Evolutionary conservation across 768 basidiomycete genomes (phyloP).

Genomic region (Rhizopogon vesiculosus): DNA sequence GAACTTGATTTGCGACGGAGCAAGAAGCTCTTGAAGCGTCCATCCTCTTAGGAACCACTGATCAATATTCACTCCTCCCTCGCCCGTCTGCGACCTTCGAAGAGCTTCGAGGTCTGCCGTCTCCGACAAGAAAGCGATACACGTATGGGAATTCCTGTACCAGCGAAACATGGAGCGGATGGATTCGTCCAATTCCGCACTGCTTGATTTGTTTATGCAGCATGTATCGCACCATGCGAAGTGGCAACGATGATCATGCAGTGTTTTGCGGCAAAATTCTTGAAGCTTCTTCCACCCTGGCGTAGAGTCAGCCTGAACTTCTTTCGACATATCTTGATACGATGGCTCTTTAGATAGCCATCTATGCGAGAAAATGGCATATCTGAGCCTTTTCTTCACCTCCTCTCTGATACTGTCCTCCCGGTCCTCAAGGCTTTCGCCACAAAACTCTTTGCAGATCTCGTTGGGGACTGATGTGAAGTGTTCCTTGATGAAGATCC

Average conservation of each 20-base stretch:
- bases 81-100: not conserved
- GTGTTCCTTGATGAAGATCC: not conserved
- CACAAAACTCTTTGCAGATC: not conserved
- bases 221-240: constrained; percentile 13
- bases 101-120: not conserved
- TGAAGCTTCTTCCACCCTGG: constrained; percentile 2
- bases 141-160: constrained; percentile 12
- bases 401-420: not conserved
- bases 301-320: not conserved
- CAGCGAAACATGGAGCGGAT: constrained; percentile 18
- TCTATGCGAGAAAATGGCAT: constrained; percentile 6
- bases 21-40: constrained; percentile 12
- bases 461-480: not conserved
- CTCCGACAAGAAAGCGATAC: constrained; percentile 10
- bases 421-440: not conserved
- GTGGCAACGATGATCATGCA: not conserved
- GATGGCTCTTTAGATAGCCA: not conserved
- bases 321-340: constrained; percentile 1
- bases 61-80: not conserved
- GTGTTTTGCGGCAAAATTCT: constrained; percentile 4
- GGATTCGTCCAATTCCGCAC: constrained; percentile 14
- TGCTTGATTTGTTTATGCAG: constrained; percentile 15
- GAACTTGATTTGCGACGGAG: constrained; percentile 12
- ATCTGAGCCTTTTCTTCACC: constrained; percentile 1
- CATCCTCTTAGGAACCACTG: constrained; percentile 15